Evolutionary conservation across 352 stramenopile species (phyloP), one percentile per base, ranked within the genome.

Genomic region (Globisporangium carolinianum): DNA sequence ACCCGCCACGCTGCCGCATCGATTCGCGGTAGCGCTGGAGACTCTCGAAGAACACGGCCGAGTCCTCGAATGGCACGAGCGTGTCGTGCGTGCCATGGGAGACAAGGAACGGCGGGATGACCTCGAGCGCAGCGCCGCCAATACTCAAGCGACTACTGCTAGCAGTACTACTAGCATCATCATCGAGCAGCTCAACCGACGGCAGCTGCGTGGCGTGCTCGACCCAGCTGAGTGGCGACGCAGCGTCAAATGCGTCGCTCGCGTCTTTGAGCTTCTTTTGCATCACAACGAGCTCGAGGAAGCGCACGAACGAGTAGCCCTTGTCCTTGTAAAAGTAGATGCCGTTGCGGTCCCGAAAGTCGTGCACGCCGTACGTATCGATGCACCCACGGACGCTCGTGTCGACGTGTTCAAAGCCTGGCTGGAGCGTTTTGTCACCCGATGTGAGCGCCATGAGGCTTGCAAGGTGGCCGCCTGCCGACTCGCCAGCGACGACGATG

Each of bases 41-140:
- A 38, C 83, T 66, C 53, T 88, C 73, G 56, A 69, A 89, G 62
- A 92, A 92, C 17, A 88, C 50, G 3, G 57, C 57, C 50, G 82
- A 88, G 67, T 88, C 83, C 46, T 86, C 75, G 53, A 86, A 85
- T n/a, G 80, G 79, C 35, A 92, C 76, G 43, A 92, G 63, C 46
- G 80, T 89, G 54, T 92, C 82, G 45, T 79, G 60, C 5, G 73
- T 81, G 36, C 82, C 82, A 47, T 92, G 82, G 0, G 80, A 73
- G 36, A 89, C 55, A n/a, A 92, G 53, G 55, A 92, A 89, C 18
- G 82, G 82, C 45, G 82, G 82, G 11, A 90, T 67, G 17, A 70
- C 45, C 12, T 73, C 63, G 15, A 14, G 11, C 47, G 32, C 68
- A 62, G 1, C 48, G 47, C 7, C 1, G 69, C 56, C 14, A 32